phyloP scores from a whole-genome alignment of 371 early-diverging fungal species.

The Mycotypha africana region DNA sequence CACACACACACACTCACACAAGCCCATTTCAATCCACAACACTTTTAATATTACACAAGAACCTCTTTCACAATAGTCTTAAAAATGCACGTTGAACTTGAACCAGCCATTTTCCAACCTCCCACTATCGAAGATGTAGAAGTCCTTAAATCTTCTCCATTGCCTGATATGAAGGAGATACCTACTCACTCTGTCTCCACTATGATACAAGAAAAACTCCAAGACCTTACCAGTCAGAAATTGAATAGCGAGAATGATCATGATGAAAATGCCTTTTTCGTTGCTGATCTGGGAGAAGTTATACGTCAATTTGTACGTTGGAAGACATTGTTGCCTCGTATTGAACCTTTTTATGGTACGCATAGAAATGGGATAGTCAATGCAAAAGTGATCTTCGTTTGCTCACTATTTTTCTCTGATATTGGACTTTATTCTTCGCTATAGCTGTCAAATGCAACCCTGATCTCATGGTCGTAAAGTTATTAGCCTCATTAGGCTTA shows the following conservation, averaged over 20 bases:
- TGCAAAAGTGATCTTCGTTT: not conserved
- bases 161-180: conserved; percentile 20
- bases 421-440: conserved; percentile 4
- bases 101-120: conserved; percentile 28
- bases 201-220: conserved; percentile 27
- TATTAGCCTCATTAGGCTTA: conserved; percentile 79
- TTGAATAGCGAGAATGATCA: conserved; percentile 58
- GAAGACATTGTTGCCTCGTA: conserved; percentile 77
- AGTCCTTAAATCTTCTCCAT: conserved; percentile 8
- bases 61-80: not conserved
- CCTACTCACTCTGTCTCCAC: conserved; percentile 26
- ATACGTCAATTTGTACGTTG: conserved; percentile 82
- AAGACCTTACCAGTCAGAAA: conserved; percentile 33
- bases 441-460: conserved; percentile 97
- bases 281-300: conserved; percentile 88
- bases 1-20: not conserved
- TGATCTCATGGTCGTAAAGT: conserved; percentile 78
- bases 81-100: conserved; percentile 30
- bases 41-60: not conserved
- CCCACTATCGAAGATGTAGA: conserved; percentile 5
- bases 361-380: not conserved
- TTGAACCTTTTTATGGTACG: conserved; percentile 92
- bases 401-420: conserved; percentile 1
- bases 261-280: conserved; percentile 94
- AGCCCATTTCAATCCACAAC: not conserved